phyloP scores from a whole-genome alignment of 257 asterid genomes.

The Eucommia ulmoides region DNA sequence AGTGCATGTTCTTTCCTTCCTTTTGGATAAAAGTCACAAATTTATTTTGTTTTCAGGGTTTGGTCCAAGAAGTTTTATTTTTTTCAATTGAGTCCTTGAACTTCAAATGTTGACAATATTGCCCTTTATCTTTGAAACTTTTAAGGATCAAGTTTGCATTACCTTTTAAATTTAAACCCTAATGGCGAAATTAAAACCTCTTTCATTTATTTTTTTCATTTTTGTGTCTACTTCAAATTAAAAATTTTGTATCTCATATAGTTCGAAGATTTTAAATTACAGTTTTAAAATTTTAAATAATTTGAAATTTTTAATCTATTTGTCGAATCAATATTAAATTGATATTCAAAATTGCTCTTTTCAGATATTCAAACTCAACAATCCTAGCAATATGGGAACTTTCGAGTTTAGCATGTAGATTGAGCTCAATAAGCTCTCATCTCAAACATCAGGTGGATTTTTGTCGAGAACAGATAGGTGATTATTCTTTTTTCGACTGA shows the following conservation, averaged over 20 bases:
- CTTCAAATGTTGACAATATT: too few relatives aligned
- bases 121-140: too few relatives aligned
- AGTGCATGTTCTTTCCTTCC: conserved; percentile 76
- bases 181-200: too few relatives aligned
- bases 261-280: too few relatives aligned
- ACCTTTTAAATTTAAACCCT: too few relatives aligned
- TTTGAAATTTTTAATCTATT: conserved; percentile 10
- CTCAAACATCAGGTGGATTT: conserved; percentile 23
- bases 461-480: conserved; percentile 52
- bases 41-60: not conserved
- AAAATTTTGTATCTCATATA: too few relatives aligned
- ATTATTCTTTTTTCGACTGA: not conserved
- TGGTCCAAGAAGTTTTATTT: not conserved
- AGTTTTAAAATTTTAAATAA: not conserved
- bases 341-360: too few relatives aligned
- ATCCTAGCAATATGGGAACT: conserved; percentile 40
- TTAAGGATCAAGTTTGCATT: too few relatives aligned
- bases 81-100: not conserved
- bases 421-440: conserved; percentile 27
- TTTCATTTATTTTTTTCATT: too few relatives aligned
- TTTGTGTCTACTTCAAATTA: too few relatives aligned
- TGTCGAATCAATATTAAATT: too few relatives aligned
- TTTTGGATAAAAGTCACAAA: not conserved
- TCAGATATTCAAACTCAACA: conserved; percentile 35
- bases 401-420: conserved; percentile 29